These are phyloP conservation scores for Cairneyella variabilis DNA, from an alignment of 495 filamentous ascomycete genomes.

Conservation along the genomic window DNA sequence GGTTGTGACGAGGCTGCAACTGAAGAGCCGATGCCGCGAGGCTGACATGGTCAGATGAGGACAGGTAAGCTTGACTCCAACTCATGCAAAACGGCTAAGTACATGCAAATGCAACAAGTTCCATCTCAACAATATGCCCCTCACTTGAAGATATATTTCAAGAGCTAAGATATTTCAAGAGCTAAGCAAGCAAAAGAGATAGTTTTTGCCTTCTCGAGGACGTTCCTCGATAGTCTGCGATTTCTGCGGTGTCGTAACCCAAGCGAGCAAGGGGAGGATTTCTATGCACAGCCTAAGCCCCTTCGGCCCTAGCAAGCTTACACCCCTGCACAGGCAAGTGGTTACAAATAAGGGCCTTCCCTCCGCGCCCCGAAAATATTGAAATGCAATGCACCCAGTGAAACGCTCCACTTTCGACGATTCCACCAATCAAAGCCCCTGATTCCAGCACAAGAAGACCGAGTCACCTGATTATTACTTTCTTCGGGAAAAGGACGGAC, in stretches of 20 bases:
- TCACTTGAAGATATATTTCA: not conserved
- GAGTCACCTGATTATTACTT: too few relatives aligned
- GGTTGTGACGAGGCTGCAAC: not conserved
- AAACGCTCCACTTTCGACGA: too few relatives aligned
- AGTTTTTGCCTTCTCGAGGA: too few relatives aligned
- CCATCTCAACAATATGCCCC: not conserved
- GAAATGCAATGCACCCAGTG: not conserved
- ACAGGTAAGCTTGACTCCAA: not conserved
- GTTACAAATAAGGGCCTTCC: constrained; percentile 1
- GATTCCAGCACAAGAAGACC: not conserved
- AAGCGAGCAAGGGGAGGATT: not conserved
- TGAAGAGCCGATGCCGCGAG: not conserved
- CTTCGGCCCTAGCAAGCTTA: not conserved
- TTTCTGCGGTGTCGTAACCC: not conserved
- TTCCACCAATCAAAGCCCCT: not conserved
- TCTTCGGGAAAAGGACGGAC: too few relatives aligned
- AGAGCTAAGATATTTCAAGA: not conserved
- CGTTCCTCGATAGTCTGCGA: not conserved
- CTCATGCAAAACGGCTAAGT: not conserved
- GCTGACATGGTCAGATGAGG: not conserved
- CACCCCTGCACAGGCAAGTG: not conserved
- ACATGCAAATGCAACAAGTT: not conserved
- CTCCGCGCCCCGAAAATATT: not conserved
- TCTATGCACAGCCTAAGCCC: constrained; percentile 4
- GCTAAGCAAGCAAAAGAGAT: too few relatives aligned